These are phyloP conservation scores for Davidsoniella neocaledoniae DNA, from an alignment of 2,329 filamentous ascomycete species.

Conservation along the genomic window DNA sequence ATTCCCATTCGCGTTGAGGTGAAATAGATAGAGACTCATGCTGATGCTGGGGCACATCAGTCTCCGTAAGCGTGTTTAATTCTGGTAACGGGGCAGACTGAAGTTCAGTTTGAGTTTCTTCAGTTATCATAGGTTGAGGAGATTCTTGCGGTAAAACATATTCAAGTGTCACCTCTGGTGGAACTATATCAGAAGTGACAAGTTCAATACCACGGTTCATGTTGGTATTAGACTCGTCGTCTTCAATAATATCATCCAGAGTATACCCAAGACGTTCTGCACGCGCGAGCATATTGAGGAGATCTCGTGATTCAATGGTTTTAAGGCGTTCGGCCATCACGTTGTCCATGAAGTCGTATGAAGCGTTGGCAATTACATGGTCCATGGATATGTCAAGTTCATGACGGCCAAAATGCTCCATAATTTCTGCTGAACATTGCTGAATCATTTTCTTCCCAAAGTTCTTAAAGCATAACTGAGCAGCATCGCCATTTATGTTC, in stretches of 20 bases:
- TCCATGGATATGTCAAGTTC: slow-evolving; percentile 31
- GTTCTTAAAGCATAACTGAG: slow-evolving; percentile 25
- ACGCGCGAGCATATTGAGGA: slow-evolving; percentile 39
- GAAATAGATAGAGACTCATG: no score
- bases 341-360: slow-evolving; percentile 29
- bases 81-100: no score
- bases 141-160: no score
- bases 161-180: no score
- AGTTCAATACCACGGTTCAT: slow-evolving; percentile 7
- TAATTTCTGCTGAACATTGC: slow-evolving; percentile 25
- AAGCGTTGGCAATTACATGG: slow-evolving; percentile 33
- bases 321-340: slow-evolving; percentile 33
- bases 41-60: no score
- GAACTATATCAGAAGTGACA: slow-evolving; percentile 2
- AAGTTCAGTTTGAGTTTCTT: no score
- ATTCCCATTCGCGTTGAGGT: no score
- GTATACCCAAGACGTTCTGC: slow-evolving; percentile 39
- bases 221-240: slow-evolving; percentile 14
- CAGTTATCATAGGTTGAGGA: no score
- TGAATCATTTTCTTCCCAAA: slow-evolving; percentile 29
- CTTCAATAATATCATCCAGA: slow-evolving; percentile 7
- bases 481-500: slow-evolving; percentile 20
- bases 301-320: slow-evolving; percentile 35
- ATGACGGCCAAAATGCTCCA: slow-evolving; percentile 15
- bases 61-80: no score